These are phyloP conservation scores for Ustilago loliicola DNA, from an alignment of 1,284 basidiomycete genomes.

Conservation along the genomic window DNA sequence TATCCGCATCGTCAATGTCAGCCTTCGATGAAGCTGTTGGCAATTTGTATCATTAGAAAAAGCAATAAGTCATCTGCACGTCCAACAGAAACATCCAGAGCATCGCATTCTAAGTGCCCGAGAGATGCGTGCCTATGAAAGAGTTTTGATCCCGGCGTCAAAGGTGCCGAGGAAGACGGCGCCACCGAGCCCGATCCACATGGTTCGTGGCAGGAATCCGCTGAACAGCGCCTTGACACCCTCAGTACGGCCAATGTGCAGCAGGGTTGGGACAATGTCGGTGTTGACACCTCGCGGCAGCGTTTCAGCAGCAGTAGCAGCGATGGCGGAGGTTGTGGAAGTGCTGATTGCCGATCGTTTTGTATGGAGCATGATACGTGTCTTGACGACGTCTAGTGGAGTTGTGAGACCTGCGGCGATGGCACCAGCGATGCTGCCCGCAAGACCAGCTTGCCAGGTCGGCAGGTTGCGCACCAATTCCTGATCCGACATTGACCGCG, in stretches of 20 bases:
- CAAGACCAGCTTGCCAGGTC: slow-evolving; percentile 87
- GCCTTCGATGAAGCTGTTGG: slow-evolving; percentile 20
- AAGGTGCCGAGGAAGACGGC: slow-evolving; percentile 96
- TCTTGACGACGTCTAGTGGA: slow-evolving; percentile 96
- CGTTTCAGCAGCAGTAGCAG: slow-evolving; percentile 3
- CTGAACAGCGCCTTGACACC: slow-evolving; percentile 84
- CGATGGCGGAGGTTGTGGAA: not conserved
- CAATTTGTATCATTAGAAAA: not conserved
- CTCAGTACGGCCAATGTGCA: slow-evolving; percentile 79
- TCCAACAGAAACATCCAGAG: not conserved
- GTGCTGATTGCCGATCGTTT: slow-evolving; percentile 21
- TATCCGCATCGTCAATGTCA: slow-evolving; percentile 50
- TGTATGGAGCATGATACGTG: slow-evolving; percentile 91
- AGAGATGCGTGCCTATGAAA: slow-evolving; percentile 29
- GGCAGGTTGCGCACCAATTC: slow-evolving; percentile 72
- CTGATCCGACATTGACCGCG: slow-evolving; percentile 26
- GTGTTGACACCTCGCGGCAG: slow-evolving; percentile 56
- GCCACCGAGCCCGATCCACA: slow-evolving; percentile 96
- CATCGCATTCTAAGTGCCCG: not conserved
- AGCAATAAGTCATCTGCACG: not conserved
- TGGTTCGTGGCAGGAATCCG: slow-evolving; percentile 88
- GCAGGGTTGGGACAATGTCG: slow-evolving; percentile 68
- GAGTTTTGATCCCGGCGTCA: slow-evolving; percentile 73
- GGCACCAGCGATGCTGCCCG: slow-evolving; percentile 91
- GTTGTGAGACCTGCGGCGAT: slow-evolving; percentile 91